Conservation (phyloP, 148 eudicot species). For the Amaranthus hypochondriacus region DNA sequence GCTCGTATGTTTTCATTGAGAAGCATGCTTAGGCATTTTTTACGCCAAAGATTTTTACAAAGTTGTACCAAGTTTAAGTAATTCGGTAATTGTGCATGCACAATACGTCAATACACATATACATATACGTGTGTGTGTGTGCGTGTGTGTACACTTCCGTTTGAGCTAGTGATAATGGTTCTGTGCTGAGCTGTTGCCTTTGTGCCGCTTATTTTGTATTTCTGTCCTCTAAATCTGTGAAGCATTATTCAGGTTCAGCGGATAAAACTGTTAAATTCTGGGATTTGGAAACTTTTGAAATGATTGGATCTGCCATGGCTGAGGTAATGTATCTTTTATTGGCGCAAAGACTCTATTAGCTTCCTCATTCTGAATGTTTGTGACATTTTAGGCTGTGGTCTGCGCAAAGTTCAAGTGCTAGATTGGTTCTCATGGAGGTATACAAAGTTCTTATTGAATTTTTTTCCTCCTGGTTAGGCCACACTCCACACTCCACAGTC, state of each 20-base stretch:
- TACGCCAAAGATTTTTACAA: too few species aligned
- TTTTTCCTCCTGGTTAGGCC: too few species aligned
- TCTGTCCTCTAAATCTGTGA: slow-evolving; percentile 4
- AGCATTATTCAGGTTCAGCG: slow-evolving; percentile 70
- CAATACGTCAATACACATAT: too few species aligned
- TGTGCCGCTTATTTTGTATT: slow-evolving; percentile 11
- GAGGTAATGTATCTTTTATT: slow-evolving; percentile 48
- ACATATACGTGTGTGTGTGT: too few species aligned
- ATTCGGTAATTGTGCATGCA: too few species aligned
- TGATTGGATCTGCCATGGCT: slow-evolving; percentile 89
- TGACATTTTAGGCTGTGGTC: not conserved
- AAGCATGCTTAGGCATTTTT: too few species aligned
- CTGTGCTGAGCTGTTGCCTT: not conserved
- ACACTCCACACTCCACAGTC: too few species aligned
- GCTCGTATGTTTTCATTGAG: too few species aligned
- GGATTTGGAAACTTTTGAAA: slow-evolving; percentile 99
- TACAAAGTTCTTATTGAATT: too few species aligned
- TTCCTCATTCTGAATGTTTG: not conserved
- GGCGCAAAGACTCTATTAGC: not conserved
- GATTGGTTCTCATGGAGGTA: too few species aligned
- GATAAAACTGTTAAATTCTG: slow-evolving; percentile 92
- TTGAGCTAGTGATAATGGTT: slow-evolving; percentile 4
- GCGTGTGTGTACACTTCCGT: not conserved
- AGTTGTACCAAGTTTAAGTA: too few species aligned
- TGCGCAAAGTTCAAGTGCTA: not conserved